Base-by-base conservation (phyloP, 768 basidiomycete species). In the Naganishia vaughanmartiniae region DNA sequence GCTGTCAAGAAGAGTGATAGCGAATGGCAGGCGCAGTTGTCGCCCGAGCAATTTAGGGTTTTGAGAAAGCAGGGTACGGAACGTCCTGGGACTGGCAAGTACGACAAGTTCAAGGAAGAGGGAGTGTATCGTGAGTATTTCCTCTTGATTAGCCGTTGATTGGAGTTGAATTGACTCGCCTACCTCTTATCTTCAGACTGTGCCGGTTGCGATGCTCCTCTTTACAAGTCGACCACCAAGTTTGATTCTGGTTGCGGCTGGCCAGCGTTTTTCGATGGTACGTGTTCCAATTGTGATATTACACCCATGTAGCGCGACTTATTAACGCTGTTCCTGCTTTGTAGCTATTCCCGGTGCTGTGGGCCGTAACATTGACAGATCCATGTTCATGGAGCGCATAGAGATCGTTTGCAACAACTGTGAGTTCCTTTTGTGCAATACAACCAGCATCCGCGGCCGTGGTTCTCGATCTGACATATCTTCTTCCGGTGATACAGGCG, bases 191-290 rank as follows among this genome's bases (percentile, higher is more conserved):
- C 39, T 26, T 4, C 28, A 81, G 80, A 82, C 54, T 94, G 93
- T 77, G 89, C 87, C 11, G 93, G 86, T 10, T 95, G 93, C 80
- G 85, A 84, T 42, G 87, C 91, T 2, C 89, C 92, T 0, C 82
- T 96, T 58, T 96, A 95, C 84, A 91, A 89, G 84, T 91, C 90
- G 76, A 84, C 84, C 31, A 93, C 92, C 73, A 96, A 96, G 82
- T 96, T 95, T 82, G 85, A 89, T 75, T 93, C 91, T 70, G 92
- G 92, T 10, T 95, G 92, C 76, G 93, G 93, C 28, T 97, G 93
- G 93, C 93, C 94, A n/a, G 92, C 93, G 0, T 97, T 96, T 85
- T 97, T 89, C 78, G 93, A 95, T 78, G 90, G 90, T 90, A 72
- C 69, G 82, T 74, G 19, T 46, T 19, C 39, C 39, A 17, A n/a